Conservation (phyloP, 2,329 filamentous ascomycete genomes). For the Botryotinia narcissicola region DNA sequence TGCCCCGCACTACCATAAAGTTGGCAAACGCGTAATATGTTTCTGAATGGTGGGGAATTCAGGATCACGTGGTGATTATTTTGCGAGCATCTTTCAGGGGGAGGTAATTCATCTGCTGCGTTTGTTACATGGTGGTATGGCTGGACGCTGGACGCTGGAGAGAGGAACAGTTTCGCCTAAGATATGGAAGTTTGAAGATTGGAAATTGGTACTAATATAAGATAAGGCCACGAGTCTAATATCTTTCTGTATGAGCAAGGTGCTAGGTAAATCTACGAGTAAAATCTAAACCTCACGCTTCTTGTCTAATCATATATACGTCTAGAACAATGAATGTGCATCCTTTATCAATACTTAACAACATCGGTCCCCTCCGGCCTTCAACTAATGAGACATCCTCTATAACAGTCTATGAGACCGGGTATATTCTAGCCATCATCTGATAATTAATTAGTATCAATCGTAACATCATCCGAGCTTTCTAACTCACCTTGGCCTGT, state of each 20-base stretch:
- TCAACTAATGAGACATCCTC: not conserved
- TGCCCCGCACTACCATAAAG: conserved; percentile 19
- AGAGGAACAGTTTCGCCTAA: not conserved
- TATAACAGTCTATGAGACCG: conserved; percentile 5
- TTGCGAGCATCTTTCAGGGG: not conserved
- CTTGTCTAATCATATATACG: not conserved
- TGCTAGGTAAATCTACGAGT: not conserved
- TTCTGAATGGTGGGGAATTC: not conserved
- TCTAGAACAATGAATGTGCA: not conserved
- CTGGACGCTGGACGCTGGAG: not conserved
- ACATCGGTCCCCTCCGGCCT: not conserved
- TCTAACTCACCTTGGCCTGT: conserved; percentile 56
- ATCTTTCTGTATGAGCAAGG: not conserved
- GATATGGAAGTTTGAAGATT: not conserved
- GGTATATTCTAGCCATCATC: conserved; percentile 29
- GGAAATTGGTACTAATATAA: not conserved
- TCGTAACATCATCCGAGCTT: not conserved
- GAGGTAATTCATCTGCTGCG: not conserved
- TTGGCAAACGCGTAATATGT: not conserved
- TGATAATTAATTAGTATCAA: conserved; percentile 17
- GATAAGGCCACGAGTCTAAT: not conserved
- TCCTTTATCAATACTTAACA: not conserved
- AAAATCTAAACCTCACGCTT: not conserved
- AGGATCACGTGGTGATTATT: not conserved
- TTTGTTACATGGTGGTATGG: not conserved